Evolutionary conservation across 352 stramenopile species (phyloP).

Genomic region (Blastocystis sp.): DNA sequence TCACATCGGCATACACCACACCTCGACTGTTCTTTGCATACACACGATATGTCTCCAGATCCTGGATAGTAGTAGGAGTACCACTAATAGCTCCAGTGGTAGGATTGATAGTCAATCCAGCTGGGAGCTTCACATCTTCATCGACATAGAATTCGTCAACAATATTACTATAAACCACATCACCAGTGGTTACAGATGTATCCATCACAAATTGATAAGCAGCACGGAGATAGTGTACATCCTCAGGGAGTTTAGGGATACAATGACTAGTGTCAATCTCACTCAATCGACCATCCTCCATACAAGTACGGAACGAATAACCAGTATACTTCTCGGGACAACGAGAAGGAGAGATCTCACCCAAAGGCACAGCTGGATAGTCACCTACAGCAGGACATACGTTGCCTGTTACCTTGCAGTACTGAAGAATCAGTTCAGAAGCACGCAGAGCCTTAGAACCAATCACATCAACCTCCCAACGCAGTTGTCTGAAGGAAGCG

Average conservation of each 20-base stretch:
- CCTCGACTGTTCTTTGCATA: conserved; percentile 5
- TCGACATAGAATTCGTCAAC: background rate
- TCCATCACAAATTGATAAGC: conserved; percentile 1
- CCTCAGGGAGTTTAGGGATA: background rate
- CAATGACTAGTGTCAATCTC: conserved; percentile 1
- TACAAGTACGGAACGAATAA: conserved; percentile 3
- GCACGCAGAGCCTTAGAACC: background rate
- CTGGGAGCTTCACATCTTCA: background rate
- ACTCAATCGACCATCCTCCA: background rate
- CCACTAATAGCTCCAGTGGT: conserved; percentile 9
- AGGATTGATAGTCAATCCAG: background rate
- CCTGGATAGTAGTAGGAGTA: background rate
- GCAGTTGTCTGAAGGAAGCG: background rate
- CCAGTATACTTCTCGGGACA: conserved; percentile 15
- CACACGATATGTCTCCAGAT: background rate
- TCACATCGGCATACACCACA: background rate
- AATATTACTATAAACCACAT: background rate
- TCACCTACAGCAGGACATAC: background rate
- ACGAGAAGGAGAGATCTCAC: conserved; percentile 7
- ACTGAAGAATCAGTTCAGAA: background rate
- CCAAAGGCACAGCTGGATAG: background rate
- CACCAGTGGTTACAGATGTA: background rate
- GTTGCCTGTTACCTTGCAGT: background rate
- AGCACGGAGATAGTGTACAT: background rate
- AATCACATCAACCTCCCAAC: background rate